Evolutionary conservation across 345 rosid genomes (phyloP).

Genomic region (Aquilaria yunnanensis): DNA sequence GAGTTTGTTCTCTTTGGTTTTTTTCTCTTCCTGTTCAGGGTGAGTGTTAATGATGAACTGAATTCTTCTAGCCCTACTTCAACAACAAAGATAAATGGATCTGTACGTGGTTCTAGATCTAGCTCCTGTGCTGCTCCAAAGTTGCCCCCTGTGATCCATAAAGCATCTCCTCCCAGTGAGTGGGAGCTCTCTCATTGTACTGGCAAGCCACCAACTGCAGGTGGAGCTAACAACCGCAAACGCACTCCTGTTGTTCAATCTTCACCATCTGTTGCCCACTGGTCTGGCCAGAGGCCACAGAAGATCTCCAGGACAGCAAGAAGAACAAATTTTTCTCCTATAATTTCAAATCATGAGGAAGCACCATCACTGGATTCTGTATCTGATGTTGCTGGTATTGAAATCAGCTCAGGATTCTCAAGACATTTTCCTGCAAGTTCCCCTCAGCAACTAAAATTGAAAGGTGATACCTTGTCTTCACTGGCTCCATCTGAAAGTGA

Average conservation of each 20-base stretch:
- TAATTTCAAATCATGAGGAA: conserved; percentile 67
- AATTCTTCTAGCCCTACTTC: conserved; percentile 69
- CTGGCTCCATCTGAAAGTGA: conserved; percentile 88
- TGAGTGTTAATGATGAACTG: conserved; percentile 60
- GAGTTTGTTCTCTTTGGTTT: not conserved
- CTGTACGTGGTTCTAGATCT: conserved; percentile 73
- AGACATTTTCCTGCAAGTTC: conserved; percentile 58
- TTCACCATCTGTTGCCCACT: conserved; percentile 79
- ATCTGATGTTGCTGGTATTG: conserved; percentile 64
- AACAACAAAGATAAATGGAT: conserved; percentile 49
- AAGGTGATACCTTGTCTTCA: conserved; percentile 65
- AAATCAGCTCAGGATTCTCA: conserved; percentile 54
- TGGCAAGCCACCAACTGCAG: conserved; percentile 59
- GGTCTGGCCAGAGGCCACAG: conserved; percentile 85
- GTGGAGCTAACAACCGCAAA: conserved; percentile 67
- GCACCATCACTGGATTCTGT: conserved; percentile 48
- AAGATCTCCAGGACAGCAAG: conserved; percentile 84
- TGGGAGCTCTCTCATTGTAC: conserved; percentile 85
- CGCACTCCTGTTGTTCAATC: conserved; percentile 58
- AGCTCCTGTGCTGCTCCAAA: conserved; percentile 58
- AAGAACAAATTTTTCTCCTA: conserved; percentile 72
- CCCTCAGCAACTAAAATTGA: conserved; percentile 71
- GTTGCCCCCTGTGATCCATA: conserved; percentile 58
- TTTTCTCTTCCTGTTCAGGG: conserved; percentile 36
- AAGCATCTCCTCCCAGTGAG: conserved; percentile 56